These are phyloP conservation scores for Sarcodon aspratus DNA, from an alignment of 768 basidiomycete species.

Conservation along the genomic window DNA sequence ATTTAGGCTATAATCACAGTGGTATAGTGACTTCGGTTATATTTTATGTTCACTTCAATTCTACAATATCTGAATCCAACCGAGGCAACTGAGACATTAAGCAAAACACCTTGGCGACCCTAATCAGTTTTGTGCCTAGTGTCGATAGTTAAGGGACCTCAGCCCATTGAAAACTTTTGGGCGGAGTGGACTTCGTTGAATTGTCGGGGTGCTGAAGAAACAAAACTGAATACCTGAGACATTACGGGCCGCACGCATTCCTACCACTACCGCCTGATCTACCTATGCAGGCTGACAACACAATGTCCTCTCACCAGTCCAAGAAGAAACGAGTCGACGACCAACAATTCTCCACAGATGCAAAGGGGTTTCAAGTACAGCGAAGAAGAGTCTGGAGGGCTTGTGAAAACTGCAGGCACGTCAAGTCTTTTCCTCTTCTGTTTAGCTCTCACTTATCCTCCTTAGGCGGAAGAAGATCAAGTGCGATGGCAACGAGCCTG, in stretches of 20 bases:
- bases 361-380: slow-evolving; percentile 70
- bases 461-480: slow-evolving; percentile 86
- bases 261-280: neutral
- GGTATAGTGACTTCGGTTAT: no score
- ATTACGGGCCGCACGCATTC: neutral
- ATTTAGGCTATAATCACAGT: no score
- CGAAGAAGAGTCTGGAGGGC: slow-evolving; percentile 78
- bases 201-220: no score
- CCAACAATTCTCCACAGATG: slow-evolving; percentile 32
- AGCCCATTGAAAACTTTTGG: no score
- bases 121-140: no score
- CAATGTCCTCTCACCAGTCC: slow-evolving; percentile 26
- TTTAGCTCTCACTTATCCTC: slow-evolving; percentile 5
- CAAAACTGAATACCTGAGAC: no score
- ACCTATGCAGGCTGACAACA: neutral
- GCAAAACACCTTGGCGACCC: no score
- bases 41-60: no score
- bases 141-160: no score
- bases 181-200: no score
- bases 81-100: no score
- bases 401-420: slow-evolving; percentile 81
- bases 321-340: slow-evolving; percentile 78
- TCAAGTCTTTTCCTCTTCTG: slow-evolving; percentile 10
- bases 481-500: slow-evolving; percentile 82
- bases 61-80: no score